Base-by-base conservation (phyloP, 176 grass and related monocot genomes). In the Aegilops speltoides region DNA sequence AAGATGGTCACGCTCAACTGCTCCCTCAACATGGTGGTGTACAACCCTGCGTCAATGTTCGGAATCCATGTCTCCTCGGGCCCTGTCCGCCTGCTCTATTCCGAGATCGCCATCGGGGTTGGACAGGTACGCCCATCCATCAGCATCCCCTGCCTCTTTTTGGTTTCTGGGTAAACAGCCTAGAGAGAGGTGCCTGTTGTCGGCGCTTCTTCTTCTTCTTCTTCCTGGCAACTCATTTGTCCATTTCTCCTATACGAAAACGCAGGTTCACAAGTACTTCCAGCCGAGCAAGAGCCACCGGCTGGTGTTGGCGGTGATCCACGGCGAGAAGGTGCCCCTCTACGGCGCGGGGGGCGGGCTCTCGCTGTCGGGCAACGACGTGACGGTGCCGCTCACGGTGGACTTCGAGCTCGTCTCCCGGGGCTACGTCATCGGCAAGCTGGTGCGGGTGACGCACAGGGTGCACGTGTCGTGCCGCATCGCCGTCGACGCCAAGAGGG, bases 31-130 rank as follows among this genome's bases (percentile, higher is more conserved):
- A 83, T 99, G 43, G 20, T 63, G 36, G 94, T 99, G 61, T 91
- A 94, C 85, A 99, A 99, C 64, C 68, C 94, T 46, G 94, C 97
- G 4, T 17, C 90, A 24, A 99, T 97, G 97, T 97, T 91, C 57
- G 97, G 97, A n/a, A 99, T 99, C 63, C 92, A 99, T 92, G 97
- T 99, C 41, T 91, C 90, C n/a, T 93, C 97, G 57, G 91, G 87
- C 77, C 86, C 97, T 73, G 91, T 96, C 32, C 78, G 60, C 20
- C 89, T 99, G 61, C 81, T 89, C 84, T 99, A 94, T 72, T 97
- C 92, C 59, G 82, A 99, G 81, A 99, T 99, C 68, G 50, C 94
- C 32, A 80, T 99, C 79, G 97, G 90, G 40, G 78, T 75, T 4
- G 97, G 97, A 32, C 82, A 89, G 94, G 97, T 96, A 90, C 46